phyloP scores from a whole-genome alignment of 1,139 yeast genomes.

The Hemisphaericaspora subhashii region DNA sequence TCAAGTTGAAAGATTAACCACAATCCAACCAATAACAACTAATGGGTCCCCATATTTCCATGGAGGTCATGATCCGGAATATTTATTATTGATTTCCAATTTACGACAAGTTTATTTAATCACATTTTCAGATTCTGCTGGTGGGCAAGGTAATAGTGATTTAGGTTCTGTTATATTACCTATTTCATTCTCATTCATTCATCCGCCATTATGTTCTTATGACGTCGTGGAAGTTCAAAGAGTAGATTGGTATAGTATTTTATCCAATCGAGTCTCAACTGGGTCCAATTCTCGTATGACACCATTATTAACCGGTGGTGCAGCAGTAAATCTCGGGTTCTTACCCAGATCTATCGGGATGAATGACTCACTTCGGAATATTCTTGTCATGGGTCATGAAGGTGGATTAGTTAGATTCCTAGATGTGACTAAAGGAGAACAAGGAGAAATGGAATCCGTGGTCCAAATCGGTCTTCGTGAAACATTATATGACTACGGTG shows the following conservation, averaged over 20 bases:
- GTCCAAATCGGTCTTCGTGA: conserved; percentile 39
- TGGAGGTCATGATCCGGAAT: conserved; percentile 69
- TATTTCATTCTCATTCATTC: conserved; percentile 73
- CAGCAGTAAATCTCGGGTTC: conserved; percentile 48
- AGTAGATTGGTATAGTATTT: conserved; percentile 75
- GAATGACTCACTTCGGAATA: conserved; percentile 56
- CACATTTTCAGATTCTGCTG: conserved; percentile 25
- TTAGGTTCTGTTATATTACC: conserved; percentile 69
- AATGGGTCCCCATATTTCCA: conserved; percentile 58
- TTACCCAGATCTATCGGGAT: conserved; percentile 50
- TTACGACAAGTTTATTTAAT: conserved; percentile 48
- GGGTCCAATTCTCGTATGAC: conserved; percentile 40
- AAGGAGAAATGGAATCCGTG: conserved; percentile 53
- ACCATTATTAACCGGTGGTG: conserved; percentile 71
- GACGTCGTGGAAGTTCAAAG: conserved; percentile 57
- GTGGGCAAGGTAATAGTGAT: conserved; percentile 52
- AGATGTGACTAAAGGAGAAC: conserved; percentile 80
- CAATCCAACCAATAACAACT: conserved; percentile 33
- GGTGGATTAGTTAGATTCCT: conserved; percentile 77
- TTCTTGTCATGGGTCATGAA: conserved; percentile 77
- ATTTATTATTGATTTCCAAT: conserved; percentile 56
- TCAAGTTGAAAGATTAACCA: conserved; percentile 25
- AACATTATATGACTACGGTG: conserved; percentile 32
- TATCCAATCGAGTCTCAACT: conserved; percentile 38
- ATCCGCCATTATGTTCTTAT: conserved; percentile 68